Evolutionary conservation across 495 filamentous ascomycete species (phyloP).

Genomic region (Immersiella caudata): DNA sequence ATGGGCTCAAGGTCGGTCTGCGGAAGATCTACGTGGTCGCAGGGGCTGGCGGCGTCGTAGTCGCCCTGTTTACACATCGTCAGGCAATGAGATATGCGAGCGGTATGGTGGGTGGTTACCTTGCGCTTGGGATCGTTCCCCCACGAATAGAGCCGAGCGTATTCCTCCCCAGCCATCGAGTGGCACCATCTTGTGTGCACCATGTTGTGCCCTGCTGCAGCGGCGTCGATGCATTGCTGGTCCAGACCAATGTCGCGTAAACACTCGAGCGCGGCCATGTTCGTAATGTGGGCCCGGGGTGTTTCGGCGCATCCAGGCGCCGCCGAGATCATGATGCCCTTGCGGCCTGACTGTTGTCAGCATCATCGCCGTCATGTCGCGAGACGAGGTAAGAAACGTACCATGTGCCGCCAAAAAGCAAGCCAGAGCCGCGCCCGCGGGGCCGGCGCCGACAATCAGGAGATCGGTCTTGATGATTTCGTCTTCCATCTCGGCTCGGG

Average conservation of each 20-base stretch:
- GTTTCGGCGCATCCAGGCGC: conserved; percentile 53
- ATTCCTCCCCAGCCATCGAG: conserved; percentile 59
- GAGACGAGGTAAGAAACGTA: conserved; percentile 24
- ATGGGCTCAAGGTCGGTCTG: conserved; percentile 58
- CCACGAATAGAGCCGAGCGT: conserved; percentile 56
- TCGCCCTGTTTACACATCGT: conserved; percentile 45
- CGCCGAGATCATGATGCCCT: conserved; percentile 52
- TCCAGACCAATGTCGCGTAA: conserved; percentile 57
- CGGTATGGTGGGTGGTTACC: conserved; percentile 32
- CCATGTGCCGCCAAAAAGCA: conserved; percentile 58
- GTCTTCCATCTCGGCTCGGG: neutral
- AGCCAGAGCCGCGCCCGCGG: conserved; percentile 58
- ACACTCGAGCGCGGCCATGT: conserved; percentile 48
- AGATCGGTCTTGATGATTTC: conserved; percentile 49
- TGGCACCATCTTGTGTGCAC: conserved; percentile 57
- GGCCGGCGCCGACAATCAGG: conserved; percentile 59
- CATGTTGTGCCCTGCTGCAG: conserved; percentile 46
- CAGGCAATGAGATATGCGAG: neutral
- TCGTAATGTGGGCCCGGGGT: conserved; percentile 60
- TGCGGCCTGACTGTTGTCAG: conserved; percentile 37
- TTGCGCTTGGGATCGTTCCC: conserved; percentile 52
- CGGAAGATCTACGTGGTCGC: conserved; percentile 51
- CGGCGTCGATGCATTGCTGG: conserved; percentile 39
- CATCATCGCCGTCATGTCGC: neutral
- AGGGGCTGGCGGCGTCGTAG: conserved; percentile 55